Base-by-base conservation (phyloP, 2,329 filamentous ascomycete species). In the Diaporthe amygdali region DNA sequence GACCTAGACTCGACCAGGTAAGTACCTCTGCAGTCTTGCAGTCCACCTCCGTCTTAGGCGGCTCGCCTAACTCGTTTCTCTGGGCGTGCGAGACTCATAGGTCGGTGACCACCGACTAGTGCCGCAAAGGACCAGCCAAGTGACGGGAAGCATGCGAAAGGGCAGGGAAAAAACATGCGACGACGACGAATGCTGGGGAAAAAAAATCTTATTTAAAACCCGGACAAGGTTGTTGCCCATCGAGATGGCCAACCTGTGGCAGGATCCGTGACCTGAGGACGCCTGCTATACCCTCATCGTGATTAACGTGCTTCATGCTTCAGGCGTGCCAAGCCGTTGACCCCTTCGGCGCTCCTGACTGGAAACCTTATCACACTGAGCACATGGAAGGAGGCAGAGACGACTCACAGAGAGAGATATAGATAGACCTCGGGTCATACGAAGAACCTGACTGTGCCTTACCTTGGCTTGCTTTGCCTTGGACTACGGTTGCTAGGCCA, bases 291-390 rank as follows among this genome's bases (percentile, higher is more conserved):
- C 30, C 30, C 22, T 20, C 59, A 49, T 64, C 41, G 44, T 25
- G 41, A 64, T 37, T 34, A 25, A 27, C 30, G 10, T 47, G 59
- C 59, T 44, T 64, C 59, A 64, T 64, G 59, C 59, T 64, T 49
- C 59, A 64, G 59, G 59, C 59, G 59, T 37, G 59, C 59, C 59
- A 64, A 64, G 59, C 44, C 44, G 59, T 61, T 30, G 59, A 25
- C n/a, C 41, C 49, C 30, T 27, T 49, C 59, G 59, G 59, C 59
- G 37, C 41, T 64, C 41, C 20, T 64, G 59, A 10, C 7, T 47
- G 59, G 20, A 37, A 41, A 64, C 30, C 30, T 64, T 64, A 47
- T 47, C 41, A 64, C 41, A 64, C 59, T 44, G 25, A 9, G 25
- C 44, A 64, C 44, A 47, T 37, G 44, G 15, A 25, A 25, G 41